These are phyloP conservation scores for Cyclocybe aegerita DNA, from an alignment of 768 basidiomycete genomes.

Conservation along the genomic window DNA sequence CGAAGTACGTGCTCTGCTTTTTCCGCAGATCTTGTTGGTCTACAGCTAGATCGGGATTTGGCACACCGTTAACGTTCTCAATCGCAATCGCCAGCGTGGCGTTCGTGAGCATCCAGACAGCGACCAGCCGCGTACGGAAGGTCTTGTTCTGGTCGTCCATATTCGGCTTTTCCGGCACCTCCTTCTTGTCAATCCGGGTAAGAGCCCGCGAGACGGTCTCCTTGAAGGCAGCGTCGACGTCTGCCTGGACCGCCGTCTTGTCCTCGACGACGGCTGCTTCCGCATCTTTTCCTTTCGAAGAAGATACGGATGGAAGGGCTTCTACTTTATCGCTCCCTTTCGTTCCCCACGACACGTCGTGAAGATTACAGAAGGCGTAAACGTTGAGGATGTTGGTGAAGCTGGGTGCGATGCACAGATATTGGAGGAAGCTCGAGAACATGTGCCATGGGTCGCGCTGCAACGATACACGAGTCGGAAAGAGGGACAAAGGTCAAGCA, in stretches of 20 bases:
- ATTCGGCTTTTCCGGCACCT: conserved; percentile 73
- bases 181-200: conserved; percentile 67
- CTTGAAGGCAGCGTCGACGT: conserved; percentile 89
- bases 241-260: conserved; percentile 77
- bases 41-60: conserved; percentile 26
- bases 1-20: conserved; percentile 64
- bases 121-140: conserved; percentile 87
- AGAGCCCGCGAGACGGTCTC: conserved; percentile 88
- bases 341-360: conserved; percentile 94
- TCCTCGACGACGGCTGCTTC: conserved; percentile 85
- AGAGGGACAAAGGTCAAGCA: conserved; percentile 4
- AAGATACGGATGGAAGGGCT: conserved; percentile 84
- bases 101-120: conserved; percentile 76
- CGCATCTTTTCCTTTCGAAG: conserved; percentile 74
- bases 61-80: conserved; percentile 70
- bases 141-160: conserved; percentile 91
- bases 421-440: conserved; percentile 92
- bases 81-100: conserved; percentile 72
- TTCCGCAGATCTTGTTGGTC: conserved; percentile 41
- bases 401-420: conserved; percentile 85
- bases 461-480: background rate
- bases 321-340: conserved; percentile 96
- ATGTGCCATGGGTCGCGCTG: conserved; percentile 98
- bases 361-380: conserved; percentile 96
- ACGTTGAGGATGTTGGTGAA: conserved; percentile 96